These are phyloP conservation scores for Shiraia sp. DNA, from an alignment of 2,329 filamentous ascomycete genomes.

Conservation along the genomic window DNA sequence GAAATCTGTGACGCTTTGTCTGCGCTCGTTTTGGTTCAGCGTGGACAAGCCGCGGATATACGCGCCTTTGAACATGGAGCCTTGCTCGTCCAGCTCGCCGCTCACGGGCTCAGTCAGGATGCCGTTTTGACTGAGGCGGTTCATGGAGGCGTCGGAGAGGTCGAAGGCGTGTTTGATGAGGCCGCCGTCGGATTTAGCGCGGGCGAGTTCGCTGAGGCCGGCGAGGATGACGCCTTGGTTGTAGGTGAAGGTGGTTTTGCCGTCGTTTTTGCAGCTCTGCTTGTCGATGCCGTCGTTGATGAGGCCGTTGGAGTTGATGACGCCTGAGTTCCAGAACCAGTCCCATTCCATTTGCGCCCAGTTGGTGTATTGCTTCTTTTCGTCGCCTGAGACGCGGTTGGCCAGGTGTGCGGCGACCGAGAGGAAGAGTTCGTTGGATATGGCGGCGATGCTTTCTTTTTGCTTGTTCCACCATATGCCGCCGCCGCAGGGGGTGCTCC, in stretches of 20 bases:
- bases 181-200: slow-evolving; percentile 45
- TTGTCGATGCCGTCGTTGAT: slow-evolving; percentile 60
- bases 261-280: slow-evolving; percentile 57
- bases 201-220: slow-evolving; percentile 57
- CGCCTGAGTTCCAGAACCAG: slow-evolving; percentile 56
- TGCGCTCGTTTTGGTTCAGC: slow-evolving; percentile 30
- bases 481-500: slow-evolving; percentile 52
- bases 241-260: slow-evolving; percentile 57
- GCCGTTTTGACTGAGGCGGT: slow-evolving; percentile 28
- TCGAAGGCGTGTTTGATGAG: slow-evolving; percentile 28
- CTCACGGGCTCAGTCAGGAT: slow-evolving; percentile 38
- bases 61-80: slow-evolving; percentile 43
- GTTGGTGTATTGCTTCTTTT: slow-evolving; percentile 50
- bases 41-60: slow-evolving; percentile 40
- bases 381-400: slow-evolving; percentile 49
- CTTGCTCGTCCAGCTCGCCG: slow-evolving; percentile 29
- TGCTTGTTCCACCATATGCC: slow-evolving; percentile 63
- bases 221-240: slow-evolving; percentile 64
- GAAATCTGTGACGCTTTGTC: slow-evolving; percentile 29
- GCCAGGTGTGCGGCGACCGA: slow-evolving; percentile 58
- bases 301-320: slow-evolving; percentile 55
- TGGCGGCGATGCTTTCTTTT: slow-evolving; percentile 57
- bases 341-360: slow-evolving; percentile 57
- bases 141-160: slow-evolving; percentile 34
- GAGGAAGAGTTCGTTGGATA: slow-evolving; percentile 63